Conservation (phyloP, 768 basidiomycete species). For the Hysterangium stoloniferum region DNA sequence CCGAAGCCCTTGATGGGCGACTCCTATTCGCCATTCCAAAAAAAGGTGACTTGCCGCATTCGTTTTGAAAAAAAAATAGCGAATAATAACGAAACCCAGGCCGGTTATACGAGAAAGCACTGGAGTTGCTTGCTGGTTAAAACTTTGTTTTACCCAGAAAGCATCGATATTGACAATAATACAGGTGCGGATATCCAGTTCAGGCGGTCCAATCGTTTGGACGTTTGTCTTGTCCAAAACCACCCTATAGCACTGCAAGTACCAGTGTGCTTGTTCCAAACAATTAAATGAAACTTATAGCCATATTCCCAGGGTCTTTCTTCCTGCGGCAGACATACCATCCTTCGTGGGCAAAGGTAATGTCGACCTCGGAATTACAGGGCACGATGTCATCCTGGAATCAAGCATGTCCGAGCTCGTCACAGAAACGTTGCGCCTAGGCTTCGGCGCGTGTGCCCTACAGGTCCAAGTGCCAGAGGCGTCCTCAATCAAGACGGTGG, state of each 20-base stretch:
- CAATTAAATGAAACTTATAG: neutral
- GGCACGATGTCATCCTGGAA: constrained; percentile 95
- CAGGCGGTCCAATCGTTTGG: constrained; percentile 76
- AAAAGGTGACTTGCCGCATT: constrained; percentile 57
- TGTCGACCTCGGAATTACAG: constrained; percentile 95
- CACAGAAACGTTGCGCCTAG: constrained; percentile 73
- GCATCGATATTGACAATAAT: neutral
- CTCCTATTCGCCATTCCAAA: constrained; percentile 95
- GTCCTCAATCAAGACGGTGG: constrained; percentile 56
- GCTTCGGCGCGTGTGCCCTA: constrained; percentile 86
- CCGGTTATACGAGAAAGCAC: constrained; percentile 83
- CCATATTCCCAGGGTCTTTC: constrained; percentile 79
- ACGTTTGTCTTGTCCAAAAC: constrained; percentile 90
- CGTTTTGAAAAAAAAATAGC: neutral
- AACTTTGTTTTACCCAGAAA: constrained; percentile 2
- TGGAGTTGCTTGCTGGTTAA: constrained; percentile 74
- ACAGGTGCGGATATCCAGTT: constrained; percentile 95
- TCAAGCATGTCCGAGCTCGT: constrained; percentile 73
- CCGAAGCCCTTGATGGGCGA: constrained; percentile 77
- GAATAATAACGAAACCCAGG: constrained; percentile 35
- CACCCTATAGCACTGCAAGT: constrained; percentile 88
- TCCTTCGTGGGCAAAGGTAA: constrained; percentile 98
- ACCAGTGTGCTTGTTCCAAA: neutral
- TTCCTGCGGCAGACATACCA: constrained; percentile 94
- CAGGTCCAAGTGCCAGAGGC: constrained; percentile 87